These are phyloP conservation scores for Fusarium sp. DNA, from an alignment of 2,329 filamentous ascomycete species.

Conservation along the genomic window DNA sequence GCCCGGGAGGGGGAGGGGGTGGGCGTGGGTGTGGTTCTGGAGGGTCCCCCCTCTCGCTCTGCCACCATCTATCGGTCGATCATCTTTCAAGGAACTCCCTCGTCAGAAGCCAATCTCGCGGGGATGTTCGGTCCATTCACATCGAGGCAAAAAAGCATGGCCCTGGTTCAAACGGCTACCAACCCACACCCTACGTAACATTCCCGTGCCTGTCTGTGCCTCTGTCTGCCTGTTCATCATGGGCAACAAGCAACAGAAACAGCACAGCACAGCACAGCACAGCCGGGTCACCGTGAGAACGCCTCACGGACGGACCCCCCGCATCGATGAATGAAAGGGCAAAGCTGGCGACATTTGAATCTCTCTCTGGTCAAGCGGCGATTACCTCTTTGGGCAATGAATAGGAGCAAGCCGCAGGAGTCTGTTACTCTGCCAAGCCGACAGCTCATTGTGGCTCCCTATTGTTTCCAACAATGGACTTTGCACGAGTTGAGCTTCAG, in stretches of 20 bases:
- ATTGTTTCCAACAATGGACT: constrained; percentile 22
- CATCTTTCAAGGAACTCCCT: constrained; percentile 32
- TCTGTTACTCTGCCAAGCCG: neutral
- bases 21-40: neutral
- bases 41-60: constrained; percentile 1
- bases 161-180: neutral
- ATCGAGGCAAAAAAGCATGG: neutral
- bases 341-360: neutral
- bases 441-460: constrained; percentile 21
- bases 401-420: constrained; percentile 14
- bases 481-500: neutral
- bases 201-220: neutral
- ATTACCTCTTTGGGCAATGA: constrained; percentile 17
- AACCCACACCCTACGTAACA: neutral
- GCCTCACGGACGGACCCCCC: neutral
- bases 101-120: constrained; percentile 42
- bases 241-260: neutral
- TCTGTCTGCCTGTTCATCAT: neutral
- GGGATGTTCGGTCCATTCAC: constrained; percentile 6
- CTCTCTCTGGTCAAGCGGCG: neutral
- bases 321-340: neutral
- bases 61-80: constrained; percentile 42
- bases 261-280: neutral
- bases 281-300: neutral
- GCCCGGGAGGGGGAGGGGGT: too few relatives aligned